These are phyloP conservation scores for Excoecaria cochinchinensis DNA, from an alignment of 345 rosid species.

Conservation along the genomic window DNA sequence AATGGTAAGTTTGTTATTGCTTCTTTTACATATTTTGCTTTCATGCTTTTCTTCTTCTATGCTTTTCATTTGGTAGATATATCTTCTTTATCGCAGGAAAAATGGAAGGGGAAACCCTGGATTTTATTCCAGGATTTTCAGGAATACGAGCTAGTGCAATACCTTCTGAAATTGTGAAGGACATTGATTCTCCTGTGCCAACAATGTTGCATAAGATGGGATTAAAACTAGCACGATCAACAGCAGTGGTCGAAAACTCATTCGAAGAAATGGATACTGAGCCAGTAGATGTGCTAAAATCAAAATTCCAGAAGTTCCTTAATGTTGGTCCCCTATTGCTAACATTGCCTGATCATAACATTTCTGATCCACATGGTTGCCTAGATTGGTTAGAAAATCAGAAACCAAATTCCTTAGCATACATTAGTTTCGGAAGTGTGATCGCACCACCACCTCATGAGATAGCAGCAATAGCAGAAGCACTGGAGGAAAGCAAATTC, in stretches of 20 bases:
- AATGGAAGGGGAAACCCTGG: slow-evolving; percentile 26
- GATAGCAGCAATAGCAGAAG: slow-evolving; percentile 52
- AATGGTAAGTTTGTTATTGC: slow-evolving; percentile 2
- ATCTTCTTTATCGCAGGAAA: slow-evolving; percentile 17
- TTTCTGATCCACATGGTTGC: slow-evolving; percentile 31
- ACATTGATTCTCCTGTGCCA: slow-evolving; percentile 19
- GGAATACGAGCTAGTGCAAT: slow-evolving; percentile 30
- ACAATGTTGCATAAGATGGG: slow-evolving; percentile 41
- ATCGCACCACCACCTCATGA: slow-evolving; percentile 29
- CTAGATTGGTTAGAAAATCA: slow-evolving; percentile 57
- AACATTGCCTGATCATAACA: slow-evolving; percentile 6
- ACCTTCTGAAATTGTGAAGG: slow-evolving; percentile 26
- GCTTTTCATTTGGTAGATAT: not conserved
- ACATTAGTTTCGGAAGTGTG: slow-evolving; percentile 65
- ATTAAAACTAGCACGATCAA: slow-evolving; percentile 35
- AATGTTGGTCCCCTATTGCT: slow-evolving; percentile 43
- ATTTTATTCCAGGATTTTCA: slow-evolving; percentile 41
- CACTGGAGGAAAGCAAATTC: slow-evolving; percentile 40
- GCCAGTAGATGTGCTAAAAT: slow-evolving; percentile 24
- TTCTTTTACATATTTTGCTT: not conserved
- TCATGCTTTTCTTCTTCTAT: not conserved
- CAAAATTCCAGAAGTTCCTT: slow-evolving; percentile 36
- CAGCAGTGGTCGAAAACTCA: slow-evolving; percentile 39
- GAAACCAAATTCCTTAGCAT: slow-evolving; percentile 41
- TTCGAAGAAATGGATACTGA: slow-evolving; percentile 41